These are phyloP conservation scores for Clonostachys rhizophaga DNA, from an alignment of 2,329 filamentous ascomycete species.

Conservation along the genomic window DNA sequence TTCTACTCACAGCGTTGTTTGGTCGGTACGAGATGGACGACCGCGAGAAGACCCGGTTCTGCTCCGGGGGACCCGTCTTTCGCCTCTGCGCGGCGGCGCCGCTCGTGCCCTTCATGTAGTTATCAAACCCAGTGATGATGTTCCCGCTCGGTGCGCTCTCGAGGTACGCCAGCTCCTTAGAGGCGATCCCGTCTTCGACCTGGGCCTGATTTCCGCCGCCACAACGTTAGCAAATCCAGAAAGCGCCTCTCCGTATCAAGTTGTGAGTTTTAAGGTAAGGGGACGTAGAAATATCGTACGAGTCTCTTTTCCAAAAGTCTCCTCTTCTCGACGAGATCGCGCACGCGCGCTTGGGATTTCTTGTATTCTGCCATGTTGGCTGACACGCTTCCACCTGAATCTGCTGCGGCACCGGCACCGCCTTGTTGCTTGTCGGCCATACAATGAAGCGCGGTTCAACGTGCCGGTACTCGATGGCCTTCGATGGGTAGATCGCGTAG, in stretches of 20 bases:
- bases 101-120: constrained; percentile 86
- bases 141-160: constrained; percentile 88
- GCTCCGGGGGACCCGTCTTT: constrained; percentile 60
- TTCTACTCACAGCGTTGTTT: constrained; percentile 11
- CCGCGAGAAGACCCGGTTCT: constrained; percentile 69
- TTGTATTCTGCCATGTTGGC: constrained; percentile 41
- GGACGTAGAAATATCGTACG: constrained; percentile 14
- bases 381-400: constrained; percentile 16
- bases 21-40: constrained; percentile 59
- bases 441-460: neutral
- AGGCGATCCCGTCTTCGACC: constrained; percentile 75
- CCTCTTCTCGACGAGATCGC: constrained; percentile 39
- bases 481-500: too few relatives aligned
- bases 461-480: too few relatives aligned
- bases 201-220: constrained; percentile 16
- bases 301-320: constrained; percentile 28
- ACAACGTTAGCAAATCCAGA: constrained; percentile 6
- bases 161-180: constrained; percentile 82
- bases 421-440: neutral
- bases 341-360: constrained; percentile 41
- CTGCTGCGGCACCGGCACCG: neutral
- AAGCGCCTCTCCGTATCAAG: neutral
- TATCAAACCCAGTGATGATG: constrained; percentile 96
- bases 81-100: constrained; percentile 59
- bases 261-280: neutral